phyloP scores from a whole-genome alignment of 2,329 filamentous ascomycete species.

The Neocucurbitaria cava region DNA sequence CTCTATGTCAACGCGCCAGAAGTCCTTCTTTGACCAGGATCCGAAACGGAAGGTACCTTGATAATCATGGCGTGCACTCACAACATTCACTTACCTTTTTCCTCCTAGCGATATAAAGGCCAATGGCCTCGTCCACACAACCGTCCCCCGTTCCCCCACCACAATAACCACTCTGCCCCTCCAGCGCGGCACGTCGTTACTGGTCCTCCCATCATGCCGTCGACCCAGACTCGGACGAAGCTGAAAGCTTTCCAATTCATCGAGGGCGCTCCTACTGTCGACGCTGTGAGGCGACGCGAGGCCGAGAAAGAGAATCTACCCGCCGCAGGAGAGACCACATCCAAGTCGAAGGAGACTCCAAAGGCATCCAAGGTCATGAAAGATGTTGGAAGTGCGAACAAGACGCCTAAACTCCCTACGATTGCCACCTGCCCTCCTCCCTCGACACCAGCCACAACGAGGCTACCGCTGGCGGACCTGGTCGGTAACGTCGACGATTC shows the following conservation, averaged over 20 bases:
- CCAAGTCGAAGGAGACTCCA: conserved; percentile 24
- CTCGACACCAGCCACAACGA: conserved; percentile 65
- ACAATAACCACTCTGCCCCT: conserved; percentile 32
- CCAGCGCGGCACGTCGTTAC: conserved; percentile 42
- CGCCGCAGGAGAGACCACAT: conserved; percentile 7
- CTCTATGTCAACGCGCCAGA: conserved; percentile 56
- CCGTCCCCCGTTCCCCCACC: conserved; percentile 31
- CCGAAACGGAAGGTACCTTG: conserved; percentile 49
- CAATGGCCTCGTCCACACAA: conserved; percentile 48
- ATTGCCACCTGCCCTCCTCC: conserved; percentile 51
- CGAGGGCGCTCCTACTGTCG: conserved; percentile 41
- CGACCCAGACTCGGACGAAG: conserved; percentile 61
- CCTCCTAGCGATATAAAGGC: conserved; percentile 33
- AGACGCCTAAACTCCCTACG: conserved; percentile 37
- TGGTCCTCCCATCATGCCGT: conserved; percentile 56
- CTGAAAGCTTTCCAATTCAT: conserved; percentile 63
- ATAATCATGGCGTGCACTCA: not conserved
- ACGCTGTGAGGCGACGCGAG: conserved; percentile 32
- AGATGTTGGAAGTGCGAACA: conserved; percentile 21
- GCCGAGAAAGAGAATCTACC: conserved; percentile 55
- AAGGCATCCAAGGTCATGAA: conserved; percentile 24
- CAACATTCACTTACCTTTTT: conserved; percentile 10
- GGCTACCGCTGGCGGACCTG: conserved; percentile 66
- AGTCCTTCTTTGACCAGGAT: conserved; percentile 60
- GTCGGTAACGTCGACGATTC: conserved; percentile 67